Conservation (phyloP, 2,329 filamentous ascomycete genomes). For the Chaetomiaceae sp. region DNA sequence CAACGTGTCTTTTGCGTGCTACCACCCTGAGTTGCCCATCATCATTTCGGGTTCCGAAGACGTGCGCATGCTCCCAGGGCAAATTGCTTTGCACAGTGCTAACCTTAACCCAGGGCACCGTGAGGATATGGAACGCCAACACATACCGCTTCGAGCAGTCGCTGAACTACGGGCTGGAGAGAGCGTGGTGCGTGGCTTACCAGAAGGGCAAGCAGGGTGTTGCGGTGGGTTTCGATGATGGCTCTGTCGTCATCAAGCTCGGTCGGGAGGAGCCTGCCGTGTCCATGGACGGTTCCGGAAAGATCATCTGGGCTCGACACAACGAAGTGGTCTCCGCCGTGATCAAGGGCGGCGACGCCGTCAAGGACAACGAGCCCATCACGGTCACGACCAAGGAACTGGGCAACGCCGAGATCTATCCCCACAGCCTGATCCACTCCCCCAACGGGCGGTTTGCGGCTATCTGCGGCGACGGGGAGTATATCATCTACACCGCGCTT, state of each 20-base stretch:
- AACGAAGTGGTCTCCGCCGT: slow-evolving; percentile 93
- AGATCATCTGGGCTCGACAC: slow-evolving; percentile 92
- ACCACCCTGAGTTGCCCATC: slow-evolving; percentile 92
- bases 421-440: slow-evolving; percentile 90
- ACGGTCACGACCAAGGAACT: slow-evolving; percentile 88
- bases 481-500: slow-evolving; percentile 96
- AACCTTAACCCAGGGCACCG: slow-evolving; percentile 31
- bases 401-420: slow-evolving; percentile 93
- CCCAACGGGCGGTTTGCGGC: slow-evolving; percentile 83
- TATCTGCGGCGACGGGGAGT: slow-evolving; percentile 93
- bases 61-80: slow-evolving; percentile 19
- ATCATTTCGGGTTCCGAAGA: slow-evolving; percentile 98
- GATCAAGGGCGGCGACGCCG: slow-evolving; percentile 84
- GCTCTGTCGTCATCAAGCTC: slow-evolving; percentile 96
- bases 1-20: slow-evolving; percentile 97
- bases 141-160: slow-evolving; percentile 96
- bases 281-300: slow-evolving; percentile 93
- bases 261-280: slow-evolving; percentile 95
- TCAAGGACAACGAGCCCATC: slow-evolving; percentile 85
- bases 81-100: not conserved
- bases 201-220: slow-evolving; percentile 92
- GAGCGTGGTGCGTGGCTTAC: slow-evolving; percentile 96
- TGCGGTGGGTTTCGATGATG: slow-evolving; percentile 95
- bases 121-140: slow-evolving; percentile 98
- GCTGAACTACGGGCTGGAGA: slow-evolving; percentile 89